phyloP scores from a whole-genome alignment of 306 rosid genomes.

The Myrica gale region DNA sequence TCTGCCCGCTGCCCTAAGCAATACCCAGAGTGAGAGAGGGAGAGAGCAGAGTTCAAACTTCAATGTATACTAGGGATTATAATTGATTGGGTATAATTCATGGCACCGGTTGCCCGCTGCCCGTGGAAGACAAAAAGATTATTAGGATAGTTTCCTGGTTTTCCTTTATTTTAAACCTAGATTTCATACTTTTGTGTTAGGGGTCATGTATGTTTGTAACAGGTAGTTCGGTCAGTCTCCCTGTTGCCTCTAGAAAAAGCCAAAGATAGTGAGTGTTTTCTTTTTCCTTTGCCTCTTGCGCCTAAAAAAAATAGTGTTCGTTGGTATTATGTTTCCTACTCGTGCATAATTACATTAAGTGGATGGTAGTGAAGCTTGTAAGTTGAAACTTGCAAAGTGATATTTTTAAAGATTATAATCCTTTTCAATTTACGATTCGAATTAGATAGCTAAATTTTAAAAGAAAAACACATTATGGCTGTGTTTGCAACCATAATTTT shows the following conservation, averaged over 20 bases:
- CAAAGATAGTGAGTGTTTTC: neutral
- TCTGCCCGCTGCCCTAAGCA: constrained; percentile 42
- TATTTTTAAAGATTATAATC: too few species aligned
- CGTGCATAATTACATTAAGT: too few species aligned
- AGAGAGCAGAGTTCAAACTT: constrained; percentile 29
- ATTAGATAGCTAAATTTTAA: too few species aligned
- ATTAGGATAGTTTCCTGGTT: neutral
- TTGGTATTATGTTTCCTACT: too few species aligned
- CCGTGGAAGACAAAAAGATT: neutral
- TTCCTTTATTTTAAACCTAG: neutral
- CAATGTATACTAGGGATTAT: constrained; percentile 32
- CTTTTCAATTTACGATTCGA: too few species aligned
- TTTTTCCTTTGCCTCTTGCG: too few species aligned
- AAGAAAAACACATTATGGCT: too few species aligned
- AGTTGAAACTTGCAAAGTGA: too few species aligned
- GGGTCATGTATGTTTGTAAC: neutral
- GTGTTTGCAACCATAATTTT: too few species aligned
- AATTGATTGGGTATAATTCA: constrained; percentile 22
- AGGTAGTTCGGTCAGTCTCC: constrained; percentile 30
- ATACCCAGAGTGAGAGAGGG: constrained; percentile 25
- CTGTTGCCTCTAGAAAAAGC: constrained; percentile 24
- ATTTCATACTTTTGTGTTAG: constrained; percentile 1
- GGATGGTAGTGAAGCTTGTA: too few species aligned
- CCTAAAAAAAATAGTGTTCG: too few species aligned
- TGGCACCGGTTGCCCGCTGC: constrained; percentile 32